Evolutionary conservation across 2,329 filamentous ascomycete genomes (phyloP).

Genomic region (Nemania serpens): DNA sequence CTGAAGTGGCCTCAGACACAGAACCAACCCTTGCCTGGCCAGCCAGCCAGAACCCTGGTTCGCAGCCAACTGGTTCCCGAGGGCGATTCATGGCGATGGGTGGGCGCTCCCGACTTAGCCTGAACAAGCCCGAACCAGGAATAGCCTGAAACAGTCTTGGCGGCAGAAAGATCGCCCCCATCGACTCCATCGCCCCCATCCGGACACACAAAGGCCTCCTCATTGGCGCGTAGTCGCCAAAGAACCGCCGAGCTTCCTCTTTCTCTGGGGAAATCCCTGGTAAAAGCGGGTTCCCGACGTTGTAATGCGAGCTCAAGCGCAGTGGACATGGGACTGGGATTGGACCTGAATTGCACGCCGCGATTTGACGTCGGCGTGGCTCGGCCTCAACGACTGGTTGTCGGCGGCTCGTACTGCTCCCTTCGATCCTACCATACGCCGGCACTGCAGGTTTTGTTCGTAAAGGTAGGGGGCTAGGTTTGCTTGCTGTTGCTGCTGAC

Average conservation of each 20-base stretch:
- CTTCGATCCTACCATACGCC: neutral
- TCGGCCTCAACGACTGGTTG: conserved; percentile 9
- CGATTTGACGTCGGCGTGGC: neutral
- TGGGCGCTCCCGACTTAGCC: no score
- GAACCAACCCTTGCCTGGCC: neutral
- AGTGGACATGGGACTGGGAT: conserved; percentile 9
- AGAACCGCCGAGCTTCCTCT: conserved; percentile 30
- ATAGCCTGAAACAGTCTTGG: conserved; percentile 25
- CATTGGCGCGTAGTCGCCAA: conserved; percentile 20
- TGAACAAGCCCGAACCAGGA: conserved; percentile 23
- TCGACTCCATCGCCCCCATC: neutral
- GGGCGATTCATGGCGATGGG: neutral
- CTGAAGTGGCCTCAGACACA: no score
- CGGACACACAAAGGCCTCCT: neutral
- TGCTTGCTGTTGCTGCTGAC: no score
- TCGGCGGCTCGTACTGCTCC: conserved; percentile 23
- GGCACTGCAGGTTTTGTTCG: neutral
- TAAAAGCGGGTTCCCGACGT: neutral
- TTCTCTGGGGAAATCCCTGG: conserved; percentile 2
- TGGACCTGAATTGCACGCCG: conserved; percentile 9
- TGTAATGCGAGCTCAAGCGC: neutral
- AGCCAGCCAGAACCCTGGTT: conserved; percentile 1
- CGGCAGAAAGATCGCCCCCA: conserved; percentile 16
- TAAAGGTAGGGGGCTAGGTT: neutral
- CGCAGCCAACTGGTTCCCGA: conserved; percentile 2